Base-by-base conservation (phyloP, 257 asterid genomes). In the Paraleonurus japonicus region DNA sequence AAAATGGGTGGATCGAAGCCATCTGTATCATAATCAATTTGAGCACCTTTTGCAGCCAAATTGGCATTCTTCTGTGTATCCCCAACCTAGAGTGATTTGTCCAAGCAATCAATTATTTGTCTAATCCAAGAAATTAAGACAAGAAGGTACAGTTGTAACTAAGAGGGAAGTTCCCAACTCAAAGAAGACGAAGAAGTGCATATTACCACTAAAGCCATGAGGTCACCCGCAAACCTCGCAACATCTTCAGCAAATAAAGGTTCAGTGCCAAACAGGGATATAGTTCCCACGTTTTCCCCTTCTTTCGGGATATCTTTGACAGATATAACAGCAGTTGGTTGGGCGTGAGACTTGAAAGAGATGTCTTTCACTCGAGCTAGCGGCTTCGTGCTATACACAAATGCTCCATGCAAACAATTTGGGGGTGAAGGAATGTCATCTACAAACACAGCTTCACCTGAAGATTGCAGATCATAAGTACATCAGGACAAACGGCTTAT, bases 1-100 rank as follows among this genome's bases (percentile, higher is more conserved):
- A 86, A 78, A 78, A 90, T 86, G 39, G 95, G 89, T 2, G 88
- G 84, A 71, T 87, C 90, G 64, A 90, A 61, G 65, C 76, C 79
- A 73, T 73, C 72, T 0, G 80, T 74, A 61, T 87, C 90, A 47
- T 90, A 90, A 37, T 82, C 84, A 75, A 90, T 66, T 15, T 78
- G 3, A 41, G 92, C 87, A 28, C 39, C 69, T 67, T 17, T 72
- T 6, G 96, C 92, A 68, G 92, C 96, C 69, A 82, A 11, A 43
- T 86, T 81, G 35, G 92, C 96, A 10, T 67, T 65, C 70, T 78
- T 86, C 70, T 83, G 92, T 50, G 90, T 83, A 37, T 87, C 86
- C 47, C 89, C 90, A 47, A 87, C 87, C 96, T 87, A 69, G 45
- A 30, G n/a, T n/a, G 47, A 28, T 59, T 39, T 27, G 41, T 70